These are phyloP conservation scores for Umbelopsis ramanniana DNA, from an alignment of 192 early-diverging fungal species.

Conservation along the genomic window DNA sequence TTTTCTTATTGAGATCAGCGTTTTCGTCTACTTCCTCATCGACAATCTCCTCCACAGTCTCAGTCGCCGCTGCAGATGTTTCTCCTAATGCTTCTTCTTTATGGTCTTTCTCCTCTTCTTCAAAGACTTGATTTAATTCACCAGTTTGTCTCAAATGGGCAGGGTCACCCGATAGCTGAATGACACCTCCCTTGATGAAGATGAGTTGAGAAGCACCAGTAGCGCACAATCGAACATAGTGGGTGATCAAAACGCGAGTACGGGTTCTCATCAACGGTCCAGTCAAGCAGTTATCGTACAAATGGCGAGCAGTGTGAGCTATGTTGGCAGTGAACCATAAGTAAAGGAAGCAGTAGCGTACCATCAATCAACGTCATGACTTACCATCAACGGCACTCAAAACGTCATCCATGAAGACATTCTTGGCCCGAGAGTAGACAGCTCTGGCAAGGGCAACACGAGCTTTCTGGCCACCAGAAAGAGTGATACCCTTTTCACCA, in stretches of 20 bases:
- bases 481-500: slow-evolving; percentile 85
- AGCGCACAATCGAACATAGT: slow-evolving; percentile 71
- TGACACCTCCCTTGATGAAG: slow-evolving; percentile 46
- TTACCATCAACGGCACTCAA: slow-evolving; percentile 88
- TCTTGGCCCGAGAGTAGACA: slow-evolving; percentile 72
- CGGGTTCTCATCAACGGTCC: slow-evolving; percentile 73
- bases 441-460: slow-evolving; percentile 87
- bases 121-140: slow-evolving; percentile 30
- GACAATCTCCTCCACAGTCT: slow-evolving; percentile 1
- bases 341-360: not conserved
- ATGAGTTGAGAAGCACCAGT: slow-evolving; percentile 58
- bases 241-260: slow-evolving; percentile 89
- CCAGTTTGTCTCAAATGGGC: slow-evolving; percentile 32
- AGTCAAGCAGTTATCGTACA: slow-evolving; percentile 78
- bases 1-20: slow-evolving; percentile 34
- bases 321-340: not conserved
- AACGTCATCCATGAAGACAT: slow-evolving; percentile 84
- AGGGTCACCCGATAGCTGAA: slow-evolving; percentile 40
- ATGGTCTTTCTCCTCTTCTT: slow-evolving; percentile 33
- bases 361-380: slow-evolving; percentile 29
- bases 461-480: slow-evolving; percentile 92
- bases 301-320: slow-evolving; percentile 74
- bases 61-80: slow-evolving; percentile 12
- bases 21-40: slow-evolving; percentile 20
- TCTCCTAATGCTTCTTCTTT: slow-evolving; percentile 26